These are phyloP conservation scores for Panicum miliaceum DNA, from an alignment of 176 grass and related monocot genomes.

Conservation along the genomic window DNA sequence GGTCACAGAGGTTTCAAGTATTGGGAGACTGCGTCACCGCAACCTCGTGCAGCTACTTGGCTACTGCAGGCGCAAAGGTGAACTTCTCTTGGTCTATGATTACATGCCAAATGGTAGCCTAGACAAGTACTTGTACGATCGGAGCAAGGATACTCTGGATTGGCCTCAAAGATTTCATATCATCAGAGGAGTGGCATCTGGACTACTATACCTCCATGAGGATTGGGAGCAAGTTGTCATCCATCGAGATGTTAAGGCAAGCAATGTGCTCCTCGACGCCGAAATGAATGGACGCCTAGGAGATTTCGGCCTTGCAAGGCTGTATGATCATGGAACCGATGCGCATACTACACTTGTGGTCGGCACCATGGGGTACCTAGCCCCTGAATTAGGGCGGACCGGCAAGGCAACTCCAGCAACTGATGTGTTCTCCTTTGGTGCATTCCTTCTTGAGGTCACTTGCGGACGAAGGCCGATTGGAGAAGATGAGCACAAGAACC, in stretches of 20 bases:
- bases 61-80: slow-evolving; percentile 50
- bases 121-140: slow-evolving; percentile 16
- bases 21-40: slow-evolving; percentile 47
- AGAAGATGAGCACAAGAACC: background rate
- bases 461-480: slow-evolving; percentile 39
- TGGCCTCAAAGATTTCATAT: slow-evolving; percentile 44
- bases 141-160: background rate
- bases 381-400: slow-evolving; percentile 43
- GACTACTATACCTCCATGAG: slow-evolving; percentile 44
- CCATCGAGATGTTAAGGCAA: slow-evolving; percentile 57
- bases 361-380: slow-evolving; percentile 57
- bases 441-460: slow-evolving; percentile 38
- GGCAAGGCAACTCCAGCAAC: slow-evolving; percentile 48
- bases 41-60: slow-evolving; percentile 50
- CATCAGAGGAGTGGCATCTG: slow-evolving; percentile 41
- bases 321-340: slow-evolving; percentile 45
- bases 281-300: slow-evolving; percentile 48
- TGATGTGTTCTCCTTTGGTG: slow-evolving; percentile 44
- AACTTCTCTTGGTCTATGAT: slow-evolving; percentile 51
- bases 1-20: slow-evolving; percentile 38
- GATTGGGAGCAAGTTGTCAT: slow-evolving; percentile 58
- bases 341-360: slow-evolving; percentile 45
- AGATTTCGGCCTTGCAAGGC: slow-evolving; percentile 47
- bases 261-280: slow-evolving; percentile 46
- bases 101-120: slow-evolving; percentile 54